A percentile compares a stretch with the other conserved stretches of the same genome.
Evolutionary conservation across 495 filamentous ascomycete genomes (phyloP).

Genomic region (Talaromyces adpressus): DNA sequence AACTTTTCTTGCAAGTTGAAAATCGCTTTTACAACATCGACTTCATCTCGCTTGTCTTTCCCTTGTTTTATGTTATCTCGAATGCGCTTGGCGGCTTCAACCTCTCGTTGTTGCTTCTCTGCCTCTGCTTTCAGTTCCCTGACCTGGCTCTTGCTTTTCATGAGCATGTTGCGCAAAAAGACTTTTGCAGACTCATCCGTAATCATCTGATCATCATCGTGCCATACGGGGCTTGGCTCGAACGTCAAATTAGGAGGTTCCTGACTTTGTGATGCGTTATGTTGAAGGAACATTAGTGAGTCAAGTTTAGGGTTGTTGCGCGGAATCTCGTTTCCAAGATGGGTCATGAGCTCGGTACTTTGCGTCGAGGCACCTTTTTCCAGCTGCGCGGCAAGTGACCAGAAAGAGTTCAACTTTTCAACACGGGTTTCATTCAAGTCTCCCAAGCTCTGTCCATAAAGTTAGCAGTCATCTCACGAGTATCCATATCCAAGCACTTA

Average conservation of each 20-base stretch:
- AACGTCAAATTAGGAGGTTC: slow-evolving; percentile 81
- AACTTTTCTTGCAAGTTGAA: slow-evolving; percentile 76
- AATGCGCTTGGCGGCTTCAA: slow-evolving; percentile 63
- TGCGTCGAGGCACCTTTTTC: slow-evolving; percentile 66
- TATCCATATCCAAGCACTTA: too few species aligned
- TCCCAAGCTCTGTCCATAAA: too few species aligned
- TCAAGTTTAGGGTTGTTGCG: slow-evolving; percentile 85
- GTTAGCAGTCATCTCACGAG: too few species aligned
- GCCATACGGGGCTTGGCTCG: slow-evolving; percentile 95
- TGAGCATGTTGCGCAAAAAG: slow-evolving; percentile 83
- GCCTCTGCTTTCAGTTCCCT: slow-evolving; percentile 72
- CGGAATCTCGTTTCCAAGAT: slow-evolving; percentile 72
- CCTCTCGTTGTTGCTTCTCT: slow-evolving; percentile 76
- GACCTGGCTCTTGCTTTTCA: slow-evolving; percentile 79
- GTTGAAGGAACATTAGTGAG: slow-evolving; percentile 93
- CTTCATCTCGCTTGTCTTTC: slow-evolving; percentile 77
- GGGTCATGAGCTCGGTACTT: slow-evolving; percentile 61
- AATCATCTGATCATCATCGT: slow-evolving; percentile 80
- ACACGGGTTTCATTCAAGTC: slow-evolving; percentile 87
- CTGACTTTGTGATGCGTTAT: slow-evolving; percentile 74
- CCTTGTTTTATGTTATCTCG: slow-evolving; percentile 72
- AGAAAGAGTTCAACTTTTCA: slow-evolving; percentile 73
- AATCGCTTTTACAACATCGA: slow-evolving; percentile 65
- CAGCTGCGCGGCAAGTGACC: slow-evolving; percentile 72
- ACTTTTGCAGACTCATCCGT: slow-evolving; percentile 79